Base-by-base conservation (phyloP, 2,329 filamentous ascomycete genomes). In the Fusarium sp. region DNA sequence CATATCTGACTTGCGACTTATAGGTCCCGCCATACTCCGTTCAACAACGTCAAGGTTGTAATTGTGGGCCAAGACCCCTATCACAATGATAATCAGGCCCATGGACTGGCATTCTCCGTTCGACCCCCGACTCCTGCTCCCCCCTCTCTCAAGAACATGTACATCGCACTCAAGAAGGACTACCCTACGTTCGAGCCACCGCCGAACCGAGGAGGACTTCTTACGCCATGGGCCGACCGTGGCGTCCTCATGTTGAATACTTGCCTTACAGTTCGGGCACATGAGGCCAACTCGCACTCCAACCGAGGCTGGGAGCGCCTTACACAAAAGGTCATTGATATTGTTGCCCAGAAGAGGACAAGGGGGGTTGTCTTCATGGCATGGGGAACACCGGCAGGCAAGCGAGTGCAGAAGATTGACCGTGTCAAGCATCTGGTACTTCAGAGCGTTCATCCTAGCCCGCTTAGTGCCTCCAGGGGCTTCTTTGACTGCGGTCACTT, bases 51-150 rank as follows among this genome's bases (percentile, higher is more conserved):
- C 79, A 97, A 97, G 80, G 92, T 92, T 59, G 95, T 99, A 64
- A 94, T 99, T 76, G 81, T 98, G 56, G 96, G 96, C 70, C 96
- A 99, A 83, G 96, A 99, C 78, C 96, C 96, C 4, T 99, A 99
- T 80, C 96, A 99, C 84, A 97, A 97, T 79, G 80, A 89, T 78
- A 97, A 97, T 80, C 96, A 99, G 85, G 96, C 96, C 51, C 96
- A 98, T 80, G 96, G 96, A 43, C 90, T 99, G 62, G 95, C 93
- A 78, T 99, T 99, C 86, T 97, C 94, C 48, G 95, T 98, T 57
- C 92, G 93, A 11, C 91, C 95, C 5, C 96, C 96, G 0, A 97
- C 94, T 0, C 88, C 89, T 6, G 94, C 95, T 2, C 96, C 96
- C 0, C 95, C 95, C 0, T 97, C 94, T 1, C 90, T 99, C 17